Evolutionary conservation across 768 basidiomycete species (phyloP).

Genomic region (Baorangia bicolor): DNA sequence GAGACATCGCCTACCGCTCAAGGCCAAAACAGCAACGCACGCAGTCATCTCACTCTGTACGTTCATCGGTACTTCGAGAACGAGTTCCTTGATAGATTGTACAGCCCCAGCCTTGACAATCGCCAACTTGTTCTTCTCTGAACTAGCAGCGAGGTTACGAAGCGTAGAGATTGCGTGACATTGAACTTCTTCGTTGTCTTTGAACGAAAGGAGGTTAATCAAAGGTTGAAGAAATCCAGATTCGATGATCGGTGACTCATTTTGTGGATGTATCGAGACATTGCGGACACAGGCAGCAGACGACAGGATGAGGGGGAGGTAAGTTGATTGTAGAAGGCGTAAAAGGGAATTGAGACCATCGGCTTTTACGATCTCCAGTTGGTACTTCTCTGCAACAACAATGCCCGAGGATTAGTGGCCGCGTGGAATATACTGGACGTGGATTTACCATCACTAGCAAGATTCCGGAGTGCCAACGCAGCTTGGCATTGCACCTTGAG

Average conservation of each 20-base stretch:
- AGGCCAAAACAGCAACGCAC: conserved; percentile 91
- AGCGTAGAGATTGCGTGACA: conserved; percentile 98
- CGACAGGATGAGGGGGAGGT: conserved; percentile 95
- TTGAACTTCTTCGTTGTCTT: conserved; percentile 99
- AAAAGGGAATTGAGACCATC: conserved; percentile 91
- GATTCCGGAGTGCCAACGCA: conserved; percentile 91
- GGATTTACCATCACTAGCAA: conserved; percentile 86
- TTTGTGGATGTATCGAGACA: conserved; percentile 97
- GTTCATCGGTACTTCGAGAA: conserved; percentile 90
- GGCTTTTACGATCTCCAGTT: conserved; percentile 95
- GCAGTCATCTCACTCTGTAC: conserved; percentile 99
- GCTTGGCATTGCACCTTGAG: conserved; percentile 99
- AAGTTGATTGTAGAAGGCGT: conserved; percentile 93
- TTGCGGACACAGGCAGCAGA: conserved; percentile 99
- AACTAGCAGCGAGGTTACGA: conserved; percentile 93
- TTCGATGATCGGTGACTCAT: conserved; percentile 99
- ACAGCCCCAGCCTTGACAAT: conserved; percentile 98
- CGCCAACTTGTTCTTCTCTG: conserved; percentile 97
- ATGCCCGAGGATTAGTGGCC: conserved; percentile 2
- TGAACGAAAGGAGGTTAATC: conserved; percentile 94
- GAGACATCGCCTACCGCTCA: conserved; percentile 71
- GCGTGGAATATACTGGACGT: conserved; percentile 15
- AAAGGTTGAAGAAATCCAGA: conserved; percentile 95
- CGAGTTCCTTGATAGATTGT: conserved; percentile 94
- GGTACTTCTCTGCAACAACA: conserved; percentile 81